Evolutionary conservation across 768 basidiomycete genomes (phyloP).

Genomic region (Pisolithus marmoratus): DNA sequence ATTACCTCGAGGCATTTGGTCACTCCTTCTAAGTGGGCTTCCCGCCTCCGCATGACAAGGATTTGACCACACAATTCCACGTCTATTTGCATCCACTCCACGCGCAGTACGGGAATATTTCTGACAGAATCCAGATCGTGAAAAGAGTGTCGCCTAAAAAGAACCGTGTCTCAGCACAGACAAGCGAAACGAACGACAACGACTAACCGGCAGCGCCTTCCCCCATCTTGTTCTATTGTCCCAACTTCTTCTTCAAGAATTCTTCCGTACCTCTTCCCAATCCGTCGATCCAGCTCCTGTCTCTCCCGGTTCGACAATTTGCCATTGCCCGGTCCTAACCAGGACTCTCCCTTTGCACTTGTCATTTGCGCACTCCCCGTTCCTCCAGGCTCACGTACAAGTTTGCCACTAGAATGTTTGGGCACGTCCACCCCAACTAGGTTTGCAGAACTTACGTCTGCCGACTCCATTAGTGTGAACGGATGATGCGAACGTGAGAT

Average conservation of each 20-base stretch:
- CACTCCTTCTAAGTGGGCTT: constrained; percentile 62
- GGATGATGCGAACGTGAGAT: constrained; percentile 17
- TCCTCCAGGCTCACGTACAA: background rate
- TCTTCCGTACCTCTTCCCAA: constrained; percentile 17
- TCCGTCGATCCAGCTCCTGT: constrained; percentile 20
- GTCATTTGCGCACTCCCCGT: background rate
- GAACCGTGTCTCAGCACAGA: background rate
- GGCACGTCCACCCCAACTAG: constrained; percentile 13
- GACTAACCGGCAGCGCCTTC: constrained; percentile 21
- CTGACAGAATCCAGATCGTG: constrained; percentile 52
- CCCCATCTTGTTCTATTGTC: constrained; percentile 11
- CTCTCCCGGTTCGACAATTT: constrained; percentile 48
- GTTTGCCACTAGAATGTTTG: background rate
- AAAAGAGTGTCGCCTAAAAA: constrained; percentile 54
- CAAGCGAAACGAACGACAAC: background rate
- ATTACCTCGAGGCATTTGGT: constrained; percentile 51
- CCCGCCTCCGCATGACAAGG: constrained; percentile 62
- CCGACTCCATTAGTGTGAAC: constrained; percentile 25
- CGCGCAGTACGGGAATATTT: constrained; percentile 41
- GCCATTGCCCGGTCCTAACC: constrained; percentile 6
- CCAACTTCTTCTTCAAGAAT: constrained; percentile 9
- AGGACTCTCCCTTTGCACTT: constrained; percentile 8
- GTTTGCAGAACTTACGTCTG: constrained; percentile 22
- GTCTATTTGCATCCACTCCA: constrained; percentile 70
- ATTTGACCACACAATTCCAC: constrained; percentile 75